Conservation (phyloP, 192 early-diverging fungal genomes). For the Linnemannia schmuckeri region DNA sequence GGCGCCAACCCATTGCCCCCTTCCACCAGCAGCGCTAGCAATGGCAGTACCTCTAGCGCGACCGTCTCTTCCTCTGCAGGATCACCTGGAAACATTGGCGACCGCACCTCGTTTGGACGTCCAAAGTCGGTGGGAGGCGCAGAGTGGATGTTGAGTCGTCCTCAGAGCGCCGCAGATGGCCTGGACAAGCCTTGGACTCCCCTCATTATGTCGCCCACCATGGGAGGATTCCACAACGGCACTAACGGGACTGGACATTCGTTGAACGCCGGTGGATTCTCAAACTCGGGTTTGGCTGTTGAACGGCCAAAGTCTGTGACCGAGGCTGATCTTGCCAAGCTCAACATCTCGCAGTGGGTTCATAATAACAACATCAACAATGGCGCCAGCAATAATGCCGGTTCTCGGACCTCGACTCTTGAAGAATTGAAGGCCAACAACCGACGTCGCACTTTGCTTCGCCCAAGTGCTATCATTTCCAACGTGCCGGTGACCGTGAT, state of each 20-base stretch:
- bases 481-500: slow-evolving; percentile 54
- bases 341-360: slow-evolving; percentile 48
- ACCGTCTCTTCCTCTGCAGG: slow-evolving; percentile 21
- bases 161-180: slow-evolving; percentile 21
- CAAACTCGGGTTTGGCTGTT: slow-evolving; percentile 43
- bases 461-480: slow-evolving; percentile 56
- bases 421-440: slow-evolving; percentile 53
- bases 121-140: slow-evolving; percentile 63
- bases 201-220: slow-evolving; percentile 38
- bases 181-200: slow-evolving; percentile 50
- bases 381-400: background rate
- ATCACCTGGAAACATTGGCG: slow-evolving; percentile 46
- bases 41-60: background rate
- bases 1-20: slow-evolving; percentile 43
- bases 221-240: slow-evolving; percentile 51
- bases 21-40: background rate
- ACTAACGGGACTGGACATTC: slow-evolving; percentile 48
- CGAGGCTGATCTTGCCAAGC: slow-evolving; percentile 40
- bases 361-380: slow-evolving; percentile 28
- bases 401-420: slow-evolving; percentile 17
- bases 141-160: slow-evolving; percentile 53
- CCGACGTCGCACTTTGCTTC: slow-evolving; percentile 39
- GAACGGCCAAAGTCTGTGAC: slow-evolving; percentile 58
- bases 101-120: slow-evolving; percentile 51
- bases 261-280: slow-evolving; percentile 33